Percentiles rank a stretch among this genome's conserved stretches.
Evolutionary conservation across 352 stramenopile species (phyloP).

Genomic region (Phytophthora kernoviae): DNA sequence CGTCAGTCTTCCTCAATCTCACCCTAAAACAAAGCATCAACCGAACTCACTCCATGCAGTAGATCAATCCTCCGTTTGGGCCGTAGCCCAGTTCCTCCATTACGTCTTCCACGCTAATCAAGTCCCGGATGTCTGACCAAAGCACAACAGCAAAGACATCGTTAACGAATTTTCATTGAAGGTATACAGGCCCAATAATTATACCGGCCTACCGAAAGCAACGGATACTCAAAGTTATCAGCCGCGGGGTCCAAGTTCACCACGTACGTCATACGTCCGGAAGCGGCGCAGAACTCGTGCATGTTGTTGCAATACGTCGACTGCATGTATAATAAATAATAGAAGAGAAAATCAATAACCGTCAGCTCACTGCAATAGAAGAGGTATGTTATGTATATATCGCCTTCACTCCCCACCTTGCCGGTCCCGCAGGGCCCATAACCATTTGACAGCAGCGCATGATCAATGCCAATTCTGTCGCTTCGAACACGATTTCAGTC

Average conservation of each 20-base stretch:
- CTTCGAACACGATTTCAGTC: constrained; percentile 16
- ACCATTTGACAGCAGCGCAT: constrained; percentile 93
- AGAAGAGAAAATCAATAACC: constrained; percentile 15
- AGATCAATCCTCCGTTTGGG: constrained; percentile 98
- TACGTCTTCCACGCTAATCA: constrained; percentile 97
- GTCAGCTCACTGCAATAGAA: constrained; percentile 15
- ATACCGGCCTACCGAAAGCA: constrained; percentile 71
- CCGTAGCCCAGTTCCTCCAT: constrained; percentile 98
- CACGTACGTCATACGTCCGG: constrained; percentile 90
- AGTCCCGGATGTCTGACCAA: constrained; percentile 90
- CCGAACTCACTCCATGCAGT: constrained; percentile 97
- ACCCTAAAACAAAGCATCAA: constrained; percentile 25
- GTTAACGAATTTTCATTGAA: constrained; percentile 20
- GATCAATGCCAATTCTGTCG: constrained; percentile 17
- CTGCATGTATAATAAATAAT: constrained; percentile 37
- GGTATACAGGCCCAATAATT: constrained; percentile 14
- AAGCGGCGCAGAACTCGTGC: constrained; percentile 90
- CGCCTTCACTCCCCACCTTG: constrained; percentile 60
- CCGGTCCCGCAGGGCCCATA: constrained; percentile 91
- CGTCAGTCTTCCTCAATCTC: constrained; percentile 6
- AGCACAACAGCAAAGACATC: neutral
- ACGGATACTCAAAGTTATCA: constrained; percentile 90
- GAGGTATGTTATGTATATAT: neutral
- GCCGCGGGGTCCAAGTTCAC: constrained; percentile 98
- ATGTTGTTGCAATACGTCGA: constrained; percentile 95